Percentiles rank a stretch among this genome's conserved stretches.
phyloP scores from a whole-genome alignment of 371 early-diverging fungal genomes.

The Mucor irregularis region DNA sequence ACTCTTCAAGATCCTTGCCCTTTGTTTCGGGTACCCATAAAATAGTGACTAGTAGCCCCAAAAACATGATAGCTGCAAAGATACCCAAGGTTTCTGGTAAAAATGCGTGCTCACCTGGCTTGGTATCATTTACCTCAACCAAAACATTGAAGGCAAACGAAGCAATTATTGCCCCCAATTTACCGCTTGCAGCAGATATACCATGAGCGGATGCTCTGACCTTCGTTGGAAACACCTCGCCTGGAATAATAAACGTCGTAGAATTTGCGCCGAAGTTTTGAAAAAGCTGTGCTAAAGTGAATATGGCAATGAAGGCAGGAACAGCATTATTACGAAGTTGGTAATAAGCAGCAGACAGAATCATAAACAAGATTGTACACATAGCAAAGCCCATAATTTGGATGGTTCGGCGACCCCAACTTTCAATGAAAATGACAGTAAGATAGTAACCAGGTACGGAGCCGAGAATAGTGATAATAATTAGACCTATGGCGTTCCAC shows the following conservation, averaged over 20 bases:
- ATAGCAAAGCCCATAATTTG: conserved; percentile 69
- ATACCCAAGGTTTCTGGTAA: conserved; percentile 67
- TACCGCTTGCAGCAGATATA: conserved; percentile 84
- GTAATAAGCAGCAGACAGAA: conserved; percentile 43
- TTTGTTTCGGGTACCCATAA: conserved; percentile 43
- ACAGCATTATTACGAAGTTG: conserved; percentile 46
- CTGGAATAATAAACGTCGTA: conserved; percentile 84
- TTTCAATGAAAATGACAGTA: conserved; percentile 77
- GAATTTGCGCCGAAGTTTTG: conserved; percentile 84
- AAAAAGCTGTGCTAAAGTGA: conserved; percentile 80
- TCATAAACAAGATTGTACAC: conserved; percentile 38
- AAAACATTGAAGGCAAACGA: conserved; percentile 71
- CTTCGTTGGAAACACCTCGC: conserved; percentile 87
- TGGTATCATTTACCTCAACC: conserved; percentile 54
- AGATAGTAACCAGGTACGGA: conserved; percentile 86
- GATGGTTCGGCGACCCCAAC: conserved; percentile 77
- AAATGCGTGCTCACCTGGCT: conserved; percentile 50
- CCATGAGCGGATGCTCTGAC: conserved; percentile 84
- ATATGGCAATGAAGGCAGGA: conserved; percentile 67
- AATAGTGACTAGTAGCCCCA: conserved; percentile 63
- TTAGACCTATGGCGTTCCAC: background rate
- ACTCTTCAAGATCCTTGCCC: conserved; percentile 40
- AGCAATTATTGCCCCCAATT: conserved; percentile 81
- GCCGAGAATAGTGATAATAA: conserved; percentile 76
- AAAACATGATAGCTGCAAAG: conserved; percentile 74